Conservation (phyloP, 805 yeast genomes). For the Hanseniaspora meyeri region DNA sequence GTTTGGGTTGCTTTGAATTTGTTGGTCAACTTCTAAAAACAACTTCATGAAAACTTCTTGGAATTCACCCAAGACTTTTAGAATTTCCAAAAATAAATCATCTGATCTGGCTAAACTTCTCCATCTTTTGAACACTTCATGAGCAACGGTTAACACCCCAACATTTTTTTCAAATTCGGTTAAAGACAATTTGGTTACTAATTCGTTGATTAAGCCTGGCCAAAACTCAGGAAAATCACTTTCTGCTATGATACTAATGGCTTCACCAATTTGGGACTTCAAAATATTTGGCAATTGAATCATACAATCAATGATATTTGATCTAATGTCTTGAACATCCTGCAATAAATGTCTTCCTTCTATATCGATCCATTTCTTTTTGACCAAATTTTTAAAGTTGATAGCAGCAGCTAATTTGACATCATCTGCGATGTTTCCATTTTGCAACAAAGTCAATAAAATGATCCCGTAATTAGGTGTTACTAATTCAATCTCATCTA, state of each 20-base stretch:
- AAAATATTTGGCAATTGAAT: conserved; percentile 62
- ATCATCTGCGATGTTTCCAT: conserved; percentile 38
- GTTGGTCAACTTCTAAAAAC: conserved; percentile 52
- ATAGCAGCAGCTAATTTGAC: conserved; percentile 79
- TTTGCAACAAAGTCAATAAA: conserved; percentile 65
- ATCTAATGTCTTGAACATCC: conserved; percentile 59
- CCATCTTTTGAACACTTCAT: conserved; percentile 94
- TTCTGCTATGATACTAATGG: conserved; percentile 84
- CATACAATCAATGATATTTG: conserved; percentile 77
- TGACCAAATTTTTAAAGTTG: conserved; percentile 77
- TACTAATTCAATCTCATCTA: conserved; percentile 49
- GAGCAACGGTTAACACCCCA: conserved; percentile 84
- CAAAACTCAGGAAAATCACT: conserved; percentile 89
- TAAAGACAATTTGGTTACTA: conserved; percentile 51
- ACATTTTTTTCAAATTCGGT: conserved; percentile 64
- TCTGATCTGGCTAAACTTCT: conserved; percentile 87
- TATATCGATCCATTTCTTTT: conserved; percentile 80
- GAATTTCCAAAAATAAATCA: conserved; percentile 75
- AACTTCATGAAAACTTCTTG: conserved; percentile 65
- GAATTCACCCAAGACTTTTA: conserved; percentile 74
- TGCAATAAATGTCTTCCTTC: conserved; percentile 63
- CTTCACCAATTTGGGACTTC: conserved; percentile 90
- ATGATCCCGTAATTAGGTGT: conserved; percentile 62
- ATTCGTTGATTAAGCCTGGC: conserved; percentile 62
- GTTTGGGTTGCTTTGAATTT: conserved; percentile 37